Evolutionary conservation across 139 green algal species (phyloP), one percentile per base, ranked within the genome.

Genomic region (Coelastrella sp.): DNA sequence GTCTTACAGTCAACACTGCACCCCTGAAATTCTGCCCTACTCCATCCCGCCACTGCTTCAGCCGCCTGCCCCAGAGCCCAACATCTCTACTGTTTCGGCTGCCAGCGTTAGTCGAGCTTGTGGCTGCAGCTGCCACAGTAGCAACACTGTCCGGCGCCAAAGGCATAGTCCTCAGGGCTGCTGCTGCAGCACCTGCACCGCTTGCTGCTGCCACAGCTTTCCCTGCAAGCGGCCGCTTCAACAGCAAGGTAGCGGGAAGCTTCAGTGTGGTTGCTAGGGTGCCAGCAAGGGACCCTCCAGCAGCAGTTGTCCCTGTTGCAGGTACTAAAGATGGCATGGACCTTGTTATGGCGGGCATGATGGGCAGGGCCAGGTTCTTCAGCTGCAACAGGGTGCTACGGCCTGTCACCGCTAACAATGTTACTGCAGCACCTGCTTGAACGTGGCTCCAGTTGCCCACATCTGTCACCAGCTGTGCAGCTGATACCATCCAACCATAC

Each of bases 371-470:
- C 11, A 82, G 37, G 6, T 35, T 74, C 23, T 64, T 62, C 2
- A 82, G 53, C 57, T 75, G 57, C n/a, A 57, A 53, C 2, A 81
- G 40, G n/a, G 82, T 82, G 69, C 50, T 68, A 40, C 82, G 82
- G 43, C 82, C 82, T n/a, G 69, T 82, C 17, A 87, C 57, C 8
- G 82, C 82, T 15, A 87, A 13, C 40, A 78, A 25, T 25, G 63
- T 82, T 32, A 81, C 81, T 5, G 67, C 57, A 4, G 62, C 60
- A 32, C 62, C 64, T 40, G 86, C 84, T 68, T 89, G 84, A 4
- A 93, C 71, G 15, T 86, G 66, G 48, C 76, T 59, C 89, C 89
- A 93, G 78, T 92, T 92, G 64, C 86, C 86, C 25, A 92, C 71
- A 76, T 93, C 90, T 34, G 90, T 93, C 25, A 89, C 50, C 64